Base-by-base conservation (phyloP, 345 rosid species). In the Isatis tinctoria region DNA sequence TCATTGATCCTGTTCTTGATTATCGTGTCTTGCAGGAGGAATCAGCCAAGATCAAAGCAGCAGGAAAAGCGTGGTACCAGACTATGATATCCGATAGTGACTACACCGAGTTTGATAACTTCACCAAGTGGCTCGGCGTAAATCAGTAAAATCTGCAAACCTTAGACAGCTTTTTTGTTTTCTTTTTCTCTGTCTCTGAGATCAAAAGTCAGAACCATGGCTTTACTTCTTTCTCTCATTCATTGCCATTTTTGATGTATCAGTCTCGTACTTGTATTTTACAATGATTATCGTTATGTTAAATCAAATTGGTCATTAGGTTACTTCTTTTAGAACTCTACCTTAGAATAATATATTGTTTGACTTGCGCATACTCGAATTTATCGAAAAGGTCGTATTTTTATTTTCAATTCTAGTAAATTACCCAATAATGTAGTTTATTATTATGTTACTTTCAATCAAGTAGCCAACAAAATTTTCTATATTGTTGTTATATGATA, bases 31-130 rank as follows among this genome's bases (percentile, higher is more conserved):
- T 27, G 16, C 73, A 90, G 96, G 97, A 92, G 84, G 92, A 90
- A 65, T 88, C 88, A 2, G 30, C 83, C 11, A 85, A 86, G 4
- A 74, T 86, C 51, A 87, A 45, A 84, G 78, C 89, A 4, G 96
- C 93, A 0, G 96, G 97, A 10, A 90, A 90, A 80, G 86, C 96
- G 13, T 89, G 91, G 96, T 89, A 89, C 58, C 70, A 83, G 65
- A 90, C 94, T 0, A 87, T 90, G 96, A 87, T 88, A 16, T 87
- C 92, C 0, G 96, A 90, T 65, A 79, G 87, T 41, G 94, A 90
- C 57, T 92, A 87, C 81, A 83, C 92, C 0, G 90, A 86, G 81
- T 86, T 87, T 3, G 92, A 90, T 30, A 83, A 78, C 77, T 90
- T 87, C 87, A 63, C 89, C 0, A 87, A 90, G 74, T 89, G 92